phyloP scores from a whole-genome alignment of 2,329 filamentous ascomycete genomes.

The Stemphylium beticola region DNA sequence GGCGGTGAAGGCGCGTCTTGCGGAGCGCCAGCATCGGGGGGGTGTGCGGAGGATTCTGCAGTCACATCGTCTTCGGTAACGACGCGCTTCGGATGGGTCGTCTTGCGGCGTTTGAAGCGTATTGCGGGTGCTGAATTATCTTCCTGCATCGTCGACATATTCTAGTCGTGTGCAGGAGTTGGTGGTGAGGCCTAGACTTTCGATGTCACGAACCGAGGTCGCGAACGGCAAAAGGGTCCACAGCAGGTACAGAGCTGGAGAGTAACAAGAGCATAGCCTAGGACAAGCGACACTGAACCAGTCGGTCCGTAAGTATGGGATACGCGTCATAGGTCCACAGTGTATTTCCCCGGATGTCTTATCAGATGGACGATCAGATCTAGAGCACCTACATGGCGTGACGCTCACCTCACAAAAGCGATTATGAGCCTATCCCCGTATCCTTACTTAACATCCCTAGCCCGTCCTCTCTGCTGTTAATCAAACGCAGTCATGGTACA shows the following conservation, averaged over 20 bases:
- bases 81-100: constrained; percentile 31
- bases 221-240: constrained; percentile 4
- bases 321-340: neutral
- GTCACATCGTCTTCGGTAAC: constrained; percentile 21
- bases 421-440: constrained; percentile 3
- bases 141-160: constrained; percentile 25
- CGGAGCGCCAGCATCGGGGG: constrained; percentile 13
- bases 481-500: neutral
- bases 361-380: constrained; percentile 5
- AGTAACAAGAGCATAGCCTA: neutral
- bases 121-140: constrained; percentile 22
- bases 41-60: neutral
- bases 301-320: neutral
- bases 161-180: constrained; percentile 2
- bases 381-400: constrained; percentile 30
- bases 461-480: neutral
- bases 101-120: constrained; percentile 44
- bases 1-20: constrained; percentile 15
- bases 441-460: neutral
- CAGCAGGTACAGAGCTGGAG: neutral
- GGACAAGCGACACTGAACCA: neutral
- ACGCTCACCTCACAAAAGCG: constrained; percentile 30
- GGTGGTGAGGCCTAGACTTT: constrained; percentile 1
- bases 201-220: constrained; percentile 2
- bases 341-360: neutral